Base-by-base conservation (phyloP, 2,329 filamentous ascomycete species). In the Volutella citrinella region DNA sequence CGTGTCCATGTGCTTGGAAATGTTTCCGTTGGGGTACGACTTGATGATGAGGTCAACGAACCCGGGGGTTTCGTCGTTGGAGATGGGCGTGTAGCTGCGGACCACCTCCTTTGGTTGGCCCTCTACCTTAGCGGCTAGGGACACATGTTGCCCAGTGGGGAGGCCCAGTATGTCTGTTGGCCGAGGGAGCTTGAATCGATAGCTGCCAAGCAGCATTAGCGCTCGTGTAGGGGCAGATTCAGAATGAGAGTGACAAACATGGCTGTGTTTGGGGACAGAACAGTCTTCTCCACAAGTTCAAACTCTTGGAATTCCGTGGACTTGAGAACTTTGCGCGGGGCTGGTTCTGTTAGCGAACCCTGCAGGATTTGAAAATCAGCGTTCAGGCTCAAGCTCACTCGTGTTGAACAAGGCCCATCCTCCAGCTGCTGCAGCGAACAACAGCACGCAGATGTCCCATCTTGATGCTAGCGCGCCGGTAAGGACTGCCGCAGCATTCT, bases 111-210 rank as follows among this genome's bases (percentile, higher is more conserved):
- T 91, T 48, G 72, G 72, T 52, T 76, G 74, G 59, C 87, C 88
- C 53, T 87, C 80, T 36, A 70, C 65, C 55, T 82, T 79, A 36
- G 89, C 91, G 50, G 85, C 87, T 59, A 98, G 88, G 44, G 91
- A 96, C 68, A 98, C 96, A 73, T 98, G 93, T 72, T 98, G 93
- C 59, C 93, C 93, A 70, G 97, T 97, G 49, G 93, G 91, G 26
- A 97, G 85, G 57, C 93, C 93, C 55, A 97, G 87, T 62, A 95
- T 88, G 50, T 86, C 79, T 53, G 72, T 83, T 24, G 82, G 70
- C 31, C 74, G 74, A 37, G 90, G 91, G 24, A 98, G 86, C 47
- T 77, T 76, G 71, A 97, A 96, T 57, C 93, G 89, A 75, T 97
- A 98, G 70, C 84, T 88, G 42, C 35, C 2, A 14, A 14, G 10